phyloP scores from a whole-genome alignment of 768 basidiomycete species.

The Lactifluus piperatus region DNA sequence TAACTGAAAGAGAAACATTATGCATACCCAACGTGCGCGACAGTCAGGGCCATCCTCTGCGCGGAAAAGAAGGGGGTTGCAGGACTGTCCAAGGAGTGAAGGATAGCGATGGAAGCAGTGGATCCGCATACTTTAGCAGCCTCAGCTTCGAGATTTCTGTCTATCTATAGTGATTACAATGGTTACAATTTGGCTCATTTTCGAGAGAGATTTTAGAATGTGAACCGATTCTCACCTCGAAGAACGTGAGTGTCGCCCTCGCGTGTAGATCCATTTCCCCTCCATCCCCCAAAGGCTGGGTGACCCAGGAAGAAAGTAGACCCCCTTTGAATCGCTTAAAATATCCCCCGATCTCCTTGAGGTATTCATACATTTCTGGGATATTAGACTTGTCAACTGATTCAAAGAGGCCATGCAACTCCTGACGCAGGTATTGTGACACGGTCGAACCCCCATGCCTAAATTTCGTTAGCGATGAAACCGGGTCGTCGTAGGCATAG shows the following conservation, averaged over 20 bases:
- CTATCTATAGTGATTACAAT: slow-evolving; percentile 40
- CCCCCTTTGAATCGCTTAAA: slow-evolving; percentile 87
- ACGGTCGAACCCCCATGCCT: slow-evolving; percentile 92
- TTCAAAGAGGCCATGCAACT: slow-evolving; percentile 81
- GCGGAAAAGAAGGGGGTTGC: slow-evolving; percentile 78
- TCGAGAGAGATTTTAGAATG: background rate
- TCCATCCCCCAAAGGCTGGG: slow-evolving; percentile 20
- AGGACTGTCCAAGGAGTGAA: slow-evolving; percentile 85
- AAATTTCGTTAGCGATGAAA: slow-evolving; percentile 1
- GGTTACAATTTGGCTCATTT: background rate
- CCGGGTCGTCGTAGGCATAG: slow-evolving; percentile 5
- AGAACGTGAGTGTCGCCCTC: slow-evolving; percentile 78
- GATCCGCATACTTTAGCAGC: slow-evolving; percentile 72
- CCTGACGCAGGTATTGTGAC: slow-evolving; percentile 75
- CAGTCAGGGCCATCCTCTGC: slow-evolving; percentile 63
- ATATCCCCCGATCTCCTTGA: slow-evolving; percentile 79
- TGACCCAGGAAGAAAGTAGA: slow-evolving; percentile 58
- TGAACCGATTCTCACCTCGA: slow-evolving; percentile 49
- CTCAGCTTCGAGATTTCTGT: slow-evolving; percentile 62
- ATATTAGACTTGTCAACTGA: slow-evolving; percentile 61
- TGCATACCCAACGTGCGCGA: slow-evolving; percentile 85
- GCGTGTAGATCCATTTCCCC: slow-evolving; percentile 64
- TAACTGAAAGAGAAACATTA: background rate
- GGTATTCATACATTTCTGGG: slow-evolving; percentile 68
- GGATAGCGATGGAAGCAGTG: slow-evolving; percentile 81